Base-by-base conservation (phyloP, 768 basidiomycete genomes). In the Plicaturopsis crispa region DNA sequence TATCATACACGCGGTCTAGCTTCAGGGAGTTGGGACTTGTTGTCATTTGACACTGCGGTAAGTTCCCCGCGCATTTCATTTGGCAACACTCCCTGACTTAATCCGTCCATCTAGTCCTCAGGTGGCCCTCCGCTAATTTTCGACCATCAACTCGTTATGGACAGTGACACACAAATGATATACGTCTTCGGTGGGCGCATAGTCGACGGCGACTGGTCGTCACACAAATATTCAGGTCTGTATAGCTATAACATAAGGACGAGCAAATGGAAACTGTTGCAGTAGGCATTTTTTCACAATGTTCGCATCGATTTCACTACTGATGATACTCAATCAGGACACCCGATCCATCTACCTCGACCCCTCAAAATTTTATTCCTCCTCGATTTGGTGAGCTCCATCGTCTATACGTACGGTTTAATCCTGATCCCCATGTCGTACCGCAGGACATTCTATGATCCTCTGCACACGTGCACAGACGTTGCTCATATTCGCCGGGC, bases 141-240 rank as follows among this genome's bases (percentile, higher is more conserved):
- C 46, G 87, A 89, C 52, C 86, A 88, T 48, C 84, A 86, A 57
- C 83, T 89, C 77, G 79, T 65, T 22, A 74, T 88, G 50, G 86
- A 89, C 48, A 69, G 69, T 28, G 78, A 80, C 4, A 59, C 71
- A 0, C 84, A 86, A 52, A 72, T 78, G 3, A 51, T 90, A 5
- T 89, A 87, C 42, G 73, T 86, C 5, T 84, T 76, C 44, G 86
- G 87, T 6, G 87, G 87, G 1, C 72, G 81, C 12, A 65, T 86
- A 3, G 72, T 81, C 12, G 81, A 84, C 44, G 75, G 72, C 8
- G 71, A 83, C 20, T 75, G 72, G 70, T 67, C 75, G 12, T 56
- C 63, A 1, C 50, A 66, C 33, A 82, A 76, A 43, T 85, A 78
- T 47, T 77, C 84, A 11, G 84, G 81, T 3, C 52, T 89, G 45